Percentiles rank a stretch among this genome's conserved stretches.
These are phyloP conservation scores for Zygosaccharomyces pseudorouxii DNA, from an alignment of 805 yeast genomes.

Conservation along the genomic window DNA sequence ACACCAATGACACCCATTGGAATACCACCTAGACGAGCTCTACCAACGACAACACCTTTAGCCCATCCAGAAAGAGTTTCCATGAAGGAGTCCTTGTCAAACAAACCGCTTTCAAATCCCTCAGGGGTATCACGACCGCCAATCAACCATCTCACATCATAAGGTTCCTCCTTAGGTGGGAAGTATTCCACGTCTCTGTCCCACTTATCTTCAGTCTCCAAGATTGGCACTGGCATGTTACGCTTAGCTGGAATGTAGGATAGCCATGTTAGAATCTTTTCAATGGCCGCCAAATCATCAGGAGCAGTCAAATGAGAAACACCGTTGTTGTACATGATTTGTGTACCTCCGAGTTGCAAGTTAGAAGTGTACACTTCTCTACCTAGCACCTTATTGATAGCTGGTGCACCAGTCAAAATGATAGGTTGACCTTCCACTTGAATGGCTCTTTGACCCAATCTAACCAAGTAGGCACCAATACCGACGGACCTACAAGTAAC, in stretches of 20 bases:
- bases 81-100: constrained; percentile 88
- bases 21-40: constrained; percentile 98
- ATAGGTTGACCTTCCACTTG: constrained; percentile 99
- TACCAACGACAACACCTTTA: constrained; percentile 95
- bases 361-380: constrained; percentile 96
- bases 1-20: constrained; percentile 98
- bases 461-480: constrained; percentile 97
- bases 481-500: constrained; percentile 99
- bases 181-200: constrained; percentile 83
- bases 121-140: constrained; percentile 69
- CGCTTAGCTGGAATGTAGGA: constrained; percentile 91
- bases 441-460: constrained; percentile 97
- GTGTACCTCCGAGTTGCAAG: constrained; percentile 98
- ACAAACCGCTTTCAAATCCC: constrained; percentile 77
- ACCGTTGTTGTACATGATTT: constrained; percentile 97
- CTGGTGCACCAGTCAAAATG: constrained; percentile 98
- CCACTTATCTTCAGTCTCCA: constrained; percentile 82
- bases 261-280: constrained; percentile 91
- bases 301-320: constrained; percentile 96
- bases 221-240: constrained; percentile 83
- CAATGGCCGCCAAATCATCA: constrained; percentile 95
- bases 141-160: constrained; percentile 93
- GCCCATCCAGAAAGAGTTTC: constrained; percentile 99
- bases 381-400: constrained; percentile 93
- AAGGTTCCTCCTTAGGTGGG: constrained; percentile 68